Percentiles rank a stretch among this genome's conserved stretches.
Conservation (phyloP, 345 rosid genomes). For the Reutealis trisperma region DNA sequence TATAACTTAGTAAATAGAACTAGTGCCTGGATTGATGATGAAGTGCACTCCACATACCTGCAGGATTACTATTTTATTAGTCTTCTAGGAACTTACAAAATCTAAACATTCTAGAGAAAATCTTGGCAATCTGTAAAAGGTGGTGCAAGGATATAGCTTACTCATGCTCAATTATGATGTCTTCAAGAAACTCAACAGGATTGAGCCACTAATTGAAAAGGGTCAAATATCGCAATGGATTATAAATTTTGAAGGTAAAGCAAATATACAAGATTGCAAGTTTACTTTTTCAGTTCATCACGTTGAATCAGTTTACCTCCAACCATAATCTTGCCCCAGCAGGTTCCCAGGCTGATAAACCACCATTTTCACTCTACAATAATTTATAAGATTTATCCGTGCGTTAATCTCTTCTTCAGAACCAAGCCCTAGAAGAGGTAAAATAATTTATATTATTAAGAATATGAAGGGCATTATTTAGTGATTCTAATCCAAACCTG, state of each 20-base stretch:
- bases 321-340: slow-evolving; percentile 23
- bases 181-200: slow-evolving; percentile 27
- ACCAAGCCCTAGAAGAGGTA: too few species aligned
- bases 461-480: too few species aligned
- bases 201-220: slow-evolving; percentile 13
- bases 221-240: too few species aligned
- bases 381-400: background rate
- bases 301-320: slow-evolving; percentile 24
- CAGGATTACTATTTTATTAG: background rate
- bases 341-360: slow-evolving; percentile 43
- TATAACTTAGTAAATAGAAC: slow-evolving; percentile 18
- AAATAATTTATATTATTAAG: too few species aligned
- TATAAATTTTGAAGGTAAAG: too few species aligned
- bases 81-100: background rate
- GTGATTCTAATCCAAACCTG: slow-evolving; percentile 28
- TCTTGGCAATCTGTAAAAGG: background rate
- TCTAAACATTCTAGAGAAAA: background rate
- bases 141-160: slow-evolving; percentile 6
- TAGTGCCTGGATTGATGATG: slow-evolving; percentile 23
- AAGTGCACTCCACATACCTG: slow-evolving; percentile 30
- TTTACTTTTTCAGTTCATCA: background rate
- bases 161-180: slow-evolving; percentile 25
- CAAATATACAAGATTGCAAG: too few species aligned
- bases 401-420: background rate
- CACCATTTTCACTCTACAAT: slow-evolving; percentile 44